Conservation (phyloP, 306 rosid genomes). For the Vigna unguiculata region DNA sequence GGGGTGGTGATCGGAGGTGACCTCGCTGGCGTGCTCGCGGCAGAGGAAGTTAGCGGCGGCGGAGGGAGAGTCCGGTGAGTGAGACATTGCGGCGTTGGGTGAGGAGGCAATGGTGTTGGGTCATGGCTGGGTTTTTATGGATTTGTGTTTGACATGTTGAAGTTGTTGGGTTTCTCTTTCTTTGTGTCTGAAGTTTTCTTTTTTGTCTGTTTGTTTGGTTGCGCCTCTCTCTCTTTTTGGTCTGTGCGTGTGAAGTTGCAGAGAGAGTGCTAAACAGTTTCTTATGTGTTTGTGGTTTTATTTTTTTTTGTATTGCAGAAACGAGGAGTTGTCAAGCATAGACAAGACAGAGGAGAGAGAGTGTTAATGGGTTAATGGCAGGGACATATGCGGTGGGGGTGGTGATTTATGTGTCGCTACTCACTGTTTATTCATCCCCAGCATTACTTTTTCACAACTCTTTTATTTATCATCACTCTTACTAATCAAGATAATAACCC, state of each 20-base stretch:
- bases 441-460: background rate
- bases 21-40: constrained; percentile 42
- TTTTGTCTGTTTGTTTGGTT: constrained; percentile 41
- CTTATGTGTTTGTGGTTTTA: background rate
- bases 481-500: no score
- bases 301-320: constrained; percentile 19
- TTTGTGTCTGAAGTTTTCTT: constrained; percentile 30
- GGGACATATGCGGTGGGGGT: constrained; percentile 8
- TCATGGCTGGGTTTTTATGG: constrained; percentile 49
- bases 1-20: constrained; percentile 18
- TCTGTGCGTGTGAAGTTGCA: constrained; percentile 29
- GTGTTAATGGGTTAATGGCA: constrained; percentile 20
- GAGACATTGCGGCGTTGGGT: constrained; percentile 37
- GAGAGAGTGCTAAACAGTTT: constrained; percentile 31
- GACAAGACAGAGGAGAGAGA: constrained; percentile 20
- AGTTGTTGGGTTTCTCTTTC: background rate
- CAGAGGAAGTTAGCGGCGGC: constrained; percentile 38
- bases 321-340: constrained; percentile 42
- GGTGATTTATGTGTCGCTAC: constrained; percentile 29
- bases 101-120: constrained; percentile 16
- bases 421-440: background rate
- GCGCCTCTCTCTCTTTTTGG: background rate
- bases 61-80: constrained; percentile 30
- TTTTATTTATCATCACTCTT: background rate
- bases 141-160: constrained; percentile 45